These are phyloP conservation scores for Cordyceps tenuipes DNA, from an alignment of 2,329 filamentous ascomycete genomes.

Conservation along the genomic window DNA sequence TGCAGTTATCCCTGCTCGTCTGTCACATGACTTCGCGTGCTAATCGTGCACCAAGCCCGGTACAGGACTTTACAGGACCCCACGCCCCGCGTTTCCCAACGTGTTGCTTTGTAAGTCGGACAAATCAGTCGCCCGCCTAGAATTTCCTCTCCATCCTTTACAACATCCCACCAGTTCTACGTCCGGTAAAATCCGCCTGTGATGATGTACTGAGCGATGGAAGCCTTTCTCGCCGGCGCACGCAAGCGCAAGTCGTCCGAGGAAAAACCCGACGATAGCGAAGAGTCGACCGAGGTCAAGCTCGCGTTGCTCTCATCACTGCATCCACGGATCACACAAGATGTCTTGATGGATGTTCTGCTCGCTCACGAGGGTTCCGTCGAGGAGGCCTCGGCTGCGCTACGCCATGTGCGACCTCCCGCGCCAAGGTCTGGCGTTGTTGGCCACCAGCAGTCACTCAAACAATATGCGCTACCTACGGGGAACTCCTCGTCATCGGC, in stretches of 20 bases:
- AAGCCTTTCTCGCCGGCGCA: slow-evolving; percentile 45
- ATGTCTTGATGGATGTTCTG: slow-evolving; percentile 67
- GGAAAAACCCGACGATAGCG: slow-evolving; percentile 34
- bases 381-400: slow-evolving; percentile 48
- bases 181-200: background rate
- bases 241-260: slow-evolving; percentile 40
- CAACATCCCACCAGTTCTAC: background rate
- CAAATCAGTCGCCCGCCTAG: background rate
- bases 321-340: slow-evolving; percentile 54
- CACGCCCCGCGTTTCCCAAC: slow-evolving; percentile 1
- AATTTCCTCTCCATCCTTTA: background rate
- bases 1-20: too few species aligned
- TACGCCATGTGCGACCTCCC: slow-evolving; percentile 29
- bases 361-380: slow-evolving; percentile 73
- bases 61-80: background rate
- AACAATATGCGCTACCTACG: slow-evolving; percentile 34
- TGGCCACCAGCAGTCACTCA: slow-evolving; percentile 57
- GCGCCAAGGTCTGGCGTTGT: slow-evolving; percentile 27
- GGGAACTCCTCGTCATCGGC: slow-evolving; percentile 2
- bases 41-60: slow-evolving; percentile 6
- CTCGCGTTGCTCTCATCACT: slow-evolving; percentile 76
- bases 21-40: slow-evolving; percentile 24
- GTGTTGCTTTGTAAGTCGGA: slow-evolving; percentile 4
- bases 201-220: slow-evolving; percentile 34
- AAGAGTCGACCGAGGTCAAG: slow-evolving; percentile 85